Evolutionary conservation across 1,139 yeast species (phyloP).

Genomic region (Candida tetrigidarum): DNA sequence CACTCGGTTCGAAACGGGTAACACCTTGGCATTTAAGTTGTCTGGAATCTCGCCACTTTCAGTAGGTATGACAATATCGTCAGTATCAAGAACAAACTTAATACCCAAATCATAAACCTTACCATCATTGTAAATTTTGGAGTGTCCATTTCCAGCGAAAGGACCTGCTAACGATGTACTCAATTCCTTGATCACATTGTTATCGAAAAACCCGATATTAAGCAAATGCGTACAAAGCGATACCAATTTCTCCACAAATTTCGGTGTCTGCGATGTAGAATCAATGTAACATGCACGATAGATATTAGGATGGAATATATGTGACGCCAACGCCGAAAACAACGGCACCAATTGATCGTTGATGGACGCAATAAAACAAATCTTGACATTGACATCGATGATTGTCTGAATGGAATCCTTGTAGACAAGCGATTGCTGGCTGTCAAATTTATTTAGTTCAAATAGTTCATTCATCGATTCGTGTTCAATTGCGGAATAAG

Average conservation of each 20-base stretch:
- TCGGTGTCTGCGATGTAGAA: conserved; percentile 54
- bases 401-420: conserved; percentile 68
- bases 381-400: conserved; percentile 71
- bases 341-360: conserved; percentile 94
- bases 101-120: conserved; percentile 84
- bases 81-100: conserved; percentile 75
- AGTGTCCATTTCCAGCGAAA: conserved; percentile 93
- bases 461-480: conserved; percentile 85
- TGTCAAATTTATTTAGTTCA: conserved; percentile 79
- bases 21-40: conserved; percentile 13
- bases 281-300: conserved; percentile 90
- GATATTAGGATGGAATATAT: conserved; percentile 86
- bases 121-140: conserved; percentile 83
- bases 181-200: conserved; percentile 78
- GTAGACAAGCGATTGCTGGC: conserved; percentile 72
- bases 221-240: conserved; percentile 54
- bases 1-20: conserved; percentile 51
- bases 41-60: conserved; percentile 14
- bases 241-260: conserved; percentile 49
- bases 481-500: conserved; percentile 88
- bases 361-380: conserved; percentile 82
- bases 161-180: conserved; percentile 88
- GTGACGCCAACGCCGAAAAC: conserved; percentile 84
- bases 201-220: conserved; percentile 72
- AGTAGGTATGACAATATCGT: conserved; percentile 54